phyloP scores from a whole-genome alignment of 352 stramenopile species.

The Globisporangium splendens region DNA sequence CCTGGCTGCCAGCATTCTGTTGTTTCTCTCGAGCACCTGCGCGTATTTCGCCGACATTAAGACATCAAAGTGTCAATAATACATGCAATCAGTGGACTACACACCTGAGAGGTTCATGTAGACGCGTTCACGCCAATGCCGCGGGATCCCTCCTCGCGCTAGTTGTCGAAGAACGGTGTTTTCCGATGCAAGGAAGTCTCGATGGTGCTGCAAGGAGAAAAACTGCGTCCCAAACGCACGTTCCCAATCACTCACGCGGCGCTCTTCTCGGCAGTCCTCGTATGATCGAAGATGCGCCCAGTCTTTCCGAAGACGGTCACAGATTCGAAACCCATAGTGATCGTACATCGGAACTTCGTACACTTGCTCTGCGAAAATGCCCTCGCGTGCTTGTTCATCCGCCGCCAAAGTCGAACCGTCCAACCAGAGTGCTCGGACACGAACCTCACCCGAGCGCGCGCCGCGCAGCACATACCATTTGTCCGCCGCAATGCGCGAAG shows the following conservation, averaged over 20 bases:
- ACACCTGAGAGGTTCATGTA: slow-evolving; percentile 69
- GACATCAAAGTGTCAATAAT: neutral
- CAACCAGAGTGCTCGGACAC: slow-evolving; percentile 56
- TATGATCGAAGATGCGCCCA: slow-evolving; percentile 72
- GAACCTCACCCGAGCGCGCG: slow-evolving; percentile 53
- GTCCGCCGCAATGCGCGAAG: slow-evolving; percentile 38
- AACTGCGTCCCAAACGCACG: slow-evolving; percentile 44
- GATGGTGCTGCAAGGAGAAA: slow-evolving; percentile 14
- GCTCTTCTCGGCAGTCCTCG: slow-evolving; percentile 65
- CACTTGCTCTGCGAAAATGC: slow-evolving; percentile 37
- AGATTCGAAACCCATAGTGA: slow-evolving; percentile 68
- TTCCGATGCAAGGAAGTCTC: slow-evolving; percentile 8
- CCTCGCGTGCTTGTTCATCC: slow-evolving; percentile 16
- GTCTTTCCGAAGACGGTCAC: slow-evolving; percentile 26
- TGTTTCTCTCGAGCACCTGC: slow-evolving; percentile 50
- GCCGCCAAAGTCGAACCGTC: slow-evolving; percentile 10
- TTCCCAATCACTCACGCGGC: slow-evolving; percentile 65
- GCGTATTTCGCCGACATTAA: neutral
- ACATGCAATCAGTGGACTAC: neutral
- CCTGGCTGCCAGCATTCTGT: slow-evolving; percentile 34
- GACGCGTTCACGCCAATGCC: slow-evolving; percentile 55
- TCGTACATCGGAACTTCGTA: slow-evolving; percentile 36
- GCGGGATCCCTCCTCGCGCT: slow-evolving; percentile 48
- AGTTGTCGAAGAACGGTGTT: slow-evolving; percentile 31
- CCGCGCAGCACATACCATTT: slow-evolving; percentile 54